phyloP scores from a whole-genome alignment of 768 basidiomycete genomes.

The Tylopilus felleus region DNA sequence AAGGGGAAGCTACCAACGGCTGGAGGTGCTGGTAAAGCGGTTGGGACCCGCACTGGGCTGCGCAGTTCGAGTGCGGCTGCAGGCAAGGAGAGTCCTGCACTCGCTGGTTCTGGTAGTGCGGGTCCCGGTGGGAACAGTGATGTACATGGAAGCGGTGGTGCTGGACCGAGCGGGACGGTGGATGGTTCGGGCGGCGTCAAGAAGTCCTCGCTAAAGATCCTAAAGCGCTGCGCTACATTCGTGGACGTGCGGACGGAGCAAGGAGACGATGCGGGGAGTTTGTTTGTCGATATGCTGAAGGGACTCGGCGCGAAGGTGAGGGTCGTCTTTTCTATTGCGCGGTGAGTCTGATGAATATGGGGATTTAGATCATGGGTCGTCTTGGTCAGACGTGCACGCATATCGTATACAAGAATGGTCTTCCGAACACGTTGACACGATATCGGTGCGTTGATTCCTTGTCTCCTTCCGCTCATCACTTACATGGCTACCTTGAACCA shows the following conservation, averaged over 20 bases:
- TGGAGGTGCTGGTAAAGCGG: slow-evolving; percentile 5
- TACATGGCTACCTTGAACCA: too few relatives aligned
- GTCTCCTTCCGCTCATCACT: background rate
- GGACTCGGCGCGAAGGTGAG: slow-evolving; percentile 77
- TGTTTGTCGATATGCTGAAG: slow-evolving; percentile 83
- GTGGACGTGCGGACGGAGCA: slow-evolving; percentile 76
- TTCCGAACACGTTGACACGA: slow-evolving; percentile 66
- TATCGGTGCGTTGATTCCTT: slow-evolving; percentile 50
- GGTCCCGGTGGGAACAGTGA: slow-evolving; percentile 22
- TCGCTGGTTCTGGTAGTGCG: slow-evolving; percentile 33
- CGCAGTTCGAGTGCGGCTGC: slow-evolving; percentile 38
- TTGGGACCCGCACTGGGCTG: slow-evolving; percentile 51
- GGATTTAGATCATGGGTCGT: slow-evolving; percentile 54
- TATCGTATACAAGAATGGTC: slow-evolving; percentile 82
- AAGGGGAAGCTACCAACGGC: slow-evolving; percentile 8
- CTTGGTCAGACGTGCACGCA: slow-evolving; percentile 77
- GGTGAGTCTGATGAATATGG: background rate
- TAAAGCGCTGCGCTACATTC: slow-evolving; percentile 75
- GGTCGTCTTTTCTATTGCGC: background rate
- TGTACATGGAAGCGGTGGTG: slow-evolving; percentile 18
- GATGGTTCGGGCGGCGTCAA: slow-evolving; percentile 25
- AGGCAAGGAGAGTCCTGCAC: slow-evolving; percentile 27
- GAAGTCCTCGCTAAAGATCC: slow-evolving; percentile 43
- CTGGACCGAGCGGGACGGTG: slow-evolving; percentile 18
- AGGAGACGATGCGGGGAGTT: slow-evolving; percentile 74